A percentile compares a stretch with the other conserved stretches of the same genome.
phyloP scores from a whole-genome alignment of 495 filamentous ascomycete genomes.

The Penicillium ochrochloron region DNA sequence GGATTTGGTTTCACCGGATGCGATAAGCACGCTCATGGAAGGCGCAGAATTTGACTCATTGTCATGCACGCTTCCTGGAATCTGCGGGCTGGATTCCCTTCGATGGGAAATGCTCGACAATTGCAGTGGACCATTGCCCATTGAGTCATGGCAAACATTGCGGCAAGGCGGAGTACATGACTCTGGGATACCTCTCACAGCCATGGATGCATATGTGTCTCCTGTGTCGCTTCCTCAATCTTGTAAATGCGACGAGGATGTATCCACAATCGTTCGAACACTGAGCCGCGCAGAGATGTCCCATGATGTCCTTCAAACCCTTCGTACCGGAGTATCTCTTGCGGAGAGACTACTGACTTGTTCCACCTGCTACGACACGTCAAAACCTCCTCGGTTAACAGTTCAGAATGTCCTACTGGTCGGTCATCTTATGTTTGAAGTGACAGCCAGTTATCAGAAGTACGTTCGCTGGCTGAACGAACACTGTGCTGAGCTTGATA shows the following conservation, averaged over 20 bases:
- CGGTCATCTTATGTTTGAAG: slow-evolving; percentile 32
- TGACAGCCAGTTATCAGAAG: slow-evolving; percentile 31
- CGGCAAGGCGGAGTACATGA: slow-evolving; percentile 4
- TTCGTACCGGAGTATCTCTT: slow-evolving; percentile 26
- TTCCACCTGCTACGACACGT: slow-evolving; percentile 33
- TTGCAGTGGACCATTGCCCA: slow-evolving; percentile 20
- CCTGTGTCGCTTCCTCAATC: slow-evolving; percentile 25
- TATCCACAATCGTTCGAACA: slow-evolving; percentile 26
- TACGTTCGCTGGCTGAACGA: slow-evolving; percentile 31
- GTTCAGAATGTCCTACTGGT: slow-evolving; percentile 36
- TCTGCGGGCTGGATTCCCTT: slow-evolving; percentile 24
- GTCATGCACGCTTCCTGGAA: slow-evolving; percentile 21
- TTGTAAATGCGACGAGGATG: slow-evolving; percentile 36
- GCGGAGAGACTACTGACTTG: slow-evolving; percentile 28
- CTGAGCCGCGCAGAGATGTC: slow-evolving; percentile 28
- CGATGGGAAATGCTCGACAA: slow-evolving; percentile 24
- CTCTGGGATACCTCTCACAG: slow-evolving; percentile 3
- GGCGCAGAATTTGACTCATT: slow-evolving; percentile 14
- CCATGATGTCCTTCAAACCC: slow-evolving; percentile 23
- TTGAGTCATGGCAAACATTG: slow-evolving; percentile 20
- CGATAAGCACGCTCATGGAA: slow-evolving; percentile 14
- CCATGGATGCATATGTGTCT: slow-evolving; percentile 18
- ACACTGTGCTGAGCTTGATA: slow-evolving; percentile 23
- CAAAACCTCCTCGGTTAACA: slow-evolving; percentile 33
- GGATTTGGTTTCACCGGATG: not conserved